A percentile compares a stretch with the other conserved stretches of the same genome.
These are phyloP conservation scores for Crucihimalaya himalaica DNA, from an alignment of 345 rosid species.

Conservation along the genomic window DNA sequence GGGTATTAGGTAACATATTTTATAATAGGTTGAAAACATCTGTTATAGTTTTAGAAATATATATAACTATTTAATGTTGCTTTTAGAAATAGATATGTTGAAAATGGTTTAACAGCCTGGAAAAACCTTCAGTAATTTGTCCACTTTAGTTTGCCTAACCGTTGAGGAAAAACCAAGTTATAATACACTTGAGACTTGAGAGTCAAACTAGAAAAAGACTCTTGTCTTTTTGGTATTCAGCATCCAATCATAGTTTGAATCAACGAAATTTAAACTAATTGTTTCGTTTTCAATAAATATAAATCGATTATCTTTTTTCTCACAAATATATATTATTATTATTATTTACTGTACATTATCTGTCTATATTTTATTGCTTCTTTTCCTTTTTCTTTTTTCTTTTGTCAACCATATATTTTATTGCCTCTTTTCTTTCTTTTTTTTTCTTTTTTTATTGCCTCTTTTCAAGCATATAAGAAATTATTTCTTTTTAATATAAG, in stretches of 20 bases:
- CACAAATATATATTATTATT: not conserved
- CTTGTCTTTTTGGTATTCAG: conserved; percentile 37
- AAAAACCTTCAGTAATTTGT: conserved; percentile 18
- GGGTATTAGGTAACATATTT: not conserved
- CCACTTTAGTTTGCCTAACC: conserved; percentile 46
- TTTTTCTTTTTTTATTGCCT: not conserved
- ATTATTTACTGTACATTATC: not conserved
- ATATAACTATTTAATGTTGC: not conserved
- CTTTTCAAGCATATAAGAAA: not conserved
- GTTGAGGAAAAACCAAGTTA: conserved; percentile 34
- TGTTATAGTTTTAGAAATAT: not conserved
- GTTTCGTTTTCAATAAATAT: not conserved
- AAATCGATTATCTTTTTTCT: not conserved
- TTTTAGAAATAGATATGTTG: too few relatives aligned
- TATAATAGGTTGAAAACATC: not conserved
- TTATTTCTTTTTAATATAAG: not conserved
- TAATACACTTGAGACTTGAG: conserved; percentile 31
- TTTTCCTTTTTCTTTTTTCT: too few relatives aligned
- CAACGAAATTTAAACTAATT: not conserved
- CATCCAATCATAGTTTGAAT: conserved; percentile 42
- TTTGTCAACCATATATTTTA: not conserved
- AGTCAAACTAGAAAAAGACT: conserved; percentile 44
- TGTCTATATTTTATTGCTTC: too few relatives aligned
- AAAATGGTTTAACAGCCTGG: conserved; percentile 33
- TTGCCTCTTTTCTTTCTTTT: not conserved